A percentile compares a stretch with the other conserved stretches of the same genome.
phyloP scores from a whole-genome alignment of 805 yeast genomes.

The Yarrowia deformans region DNA sequence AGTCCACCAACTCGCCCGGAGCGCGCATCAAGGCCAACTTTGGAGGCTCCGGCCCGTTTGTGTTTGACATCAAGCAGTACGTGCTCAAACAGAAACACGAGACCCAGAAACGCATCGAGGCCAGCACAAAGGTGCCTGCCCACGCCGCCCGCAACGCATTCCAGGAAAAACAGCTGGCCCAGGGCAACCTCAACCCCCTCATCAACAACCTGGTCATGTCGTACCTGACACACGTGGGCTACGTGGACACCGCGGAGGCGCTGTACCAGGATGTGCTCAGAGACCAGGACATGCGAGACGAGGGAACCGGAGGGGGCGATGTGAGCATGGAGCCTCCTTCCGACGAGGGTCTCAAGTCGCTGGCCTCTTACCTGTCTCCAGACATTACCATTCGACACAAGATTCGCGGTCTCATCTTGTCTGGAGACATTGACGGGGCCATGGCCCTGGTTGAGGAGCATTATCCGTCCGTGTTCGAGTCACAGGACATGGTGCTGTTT shows the following conservation, averaged over 20 bases:
- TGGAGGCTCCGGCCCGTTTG: conserved; percentile 56
- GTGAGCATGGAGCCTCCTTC: conserved; percentile 43
- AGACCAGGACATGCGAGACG: conserved; percentile 45
- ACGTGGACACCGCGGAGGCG: conserved; percentile 60
- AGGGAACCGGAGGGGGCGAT: conserved; percentile 40
- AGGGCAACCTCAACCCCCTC: conserved; percentile 41
- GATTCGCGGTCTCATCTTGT: conserved; percentile 55
- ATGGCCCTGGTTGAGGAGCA: conserved; percentile 52
- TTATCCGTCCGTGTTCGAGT: conserved; percentile 53
- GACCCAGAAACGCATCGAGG: conserved; percentile 44
- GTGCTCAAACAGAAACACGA: conserved; percentile 56
- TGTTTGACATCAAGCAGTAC: conserved; percentile 66
- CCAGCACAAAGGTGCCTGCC: conserved; percentile 40
- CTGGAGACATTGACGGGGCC: conserved; percentile 57
- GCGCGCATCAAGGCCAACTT: conserved; percentile 61
- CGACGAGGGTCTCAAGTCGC: conserved; percentile 47
- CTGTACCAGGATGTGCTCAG: conserved; percentile 57
- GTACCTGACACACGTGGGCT: conserved; percentile 67
- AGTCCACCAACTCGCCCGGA: conserved; percentile 47
- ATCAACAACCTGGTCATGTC: conserved; percentile 53
- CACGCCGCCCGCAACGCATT: conserved; percentile 39
- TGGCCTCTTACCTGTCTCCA: conserved; percentile 50
- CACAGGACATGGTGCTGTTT: conserved; percentile 52
- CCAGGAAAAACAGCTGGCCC: conserved; percentile 39
- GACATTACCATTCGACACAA: conserved; percentile 56